Evolutionary conservation across 768 basidiomycete genomes (phyloP).

Genomic region (Russula virescens): DNA sequence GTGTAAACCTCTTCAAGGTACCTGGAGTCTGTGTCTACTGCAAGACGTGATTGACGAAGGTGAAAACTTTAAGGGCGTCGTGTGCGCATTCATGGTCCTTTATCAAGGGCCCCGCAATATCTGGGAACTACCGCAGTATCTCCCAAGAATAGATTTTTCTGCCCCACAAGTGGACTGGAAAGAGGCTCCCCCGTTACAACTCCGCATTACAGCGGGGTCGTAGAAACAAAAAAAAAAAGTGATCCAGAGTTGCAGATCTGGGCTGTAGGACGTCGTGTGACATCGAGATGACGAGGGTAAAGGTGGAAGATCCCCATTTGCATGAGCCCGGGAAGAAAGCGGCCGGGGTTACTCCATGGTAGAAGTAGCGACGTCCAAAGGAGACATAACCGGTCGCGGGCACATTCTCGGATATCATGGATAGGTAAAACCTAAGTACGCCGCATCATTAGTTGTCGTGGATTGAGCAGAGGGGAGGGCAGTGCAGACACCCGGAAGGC

Average conservation of each 20-base stretch:
- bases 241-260: background rate
- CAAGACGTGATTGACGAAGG: background rate
- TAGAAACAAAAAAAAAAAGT: background rate
- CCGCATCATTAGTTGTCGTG: background rate
- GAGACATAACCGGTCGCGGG: background rate
- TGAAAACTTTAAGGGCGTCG: background rate
- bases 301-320: constrained; percentile 1
- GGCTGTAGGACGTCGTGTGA: background rate
- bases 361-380: background rate
- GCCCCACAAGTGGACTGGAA: background rate
- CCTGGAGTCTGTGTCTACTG: no score
- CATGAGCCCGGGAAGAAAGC: background rate
- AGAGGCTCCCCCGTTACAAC: background rate
- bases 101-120: background rate
- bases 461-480: background rate
- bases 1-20: background rate
- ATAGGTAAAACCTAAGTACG: background rate
- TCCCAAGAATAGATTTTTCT: no score
- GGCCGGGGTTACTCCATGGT: background rate
- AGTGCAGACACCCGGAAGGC: background rate
- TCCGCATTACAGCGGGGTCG: background rate
- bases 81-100: background rate
- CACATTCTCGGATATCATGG: background rate
- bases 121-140: background rate
- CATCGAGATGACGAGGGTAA: background rate